phyloP scores from a whole-genome alignment of 169 alveolate genomes.

The Eimeria maxima region DNA sequence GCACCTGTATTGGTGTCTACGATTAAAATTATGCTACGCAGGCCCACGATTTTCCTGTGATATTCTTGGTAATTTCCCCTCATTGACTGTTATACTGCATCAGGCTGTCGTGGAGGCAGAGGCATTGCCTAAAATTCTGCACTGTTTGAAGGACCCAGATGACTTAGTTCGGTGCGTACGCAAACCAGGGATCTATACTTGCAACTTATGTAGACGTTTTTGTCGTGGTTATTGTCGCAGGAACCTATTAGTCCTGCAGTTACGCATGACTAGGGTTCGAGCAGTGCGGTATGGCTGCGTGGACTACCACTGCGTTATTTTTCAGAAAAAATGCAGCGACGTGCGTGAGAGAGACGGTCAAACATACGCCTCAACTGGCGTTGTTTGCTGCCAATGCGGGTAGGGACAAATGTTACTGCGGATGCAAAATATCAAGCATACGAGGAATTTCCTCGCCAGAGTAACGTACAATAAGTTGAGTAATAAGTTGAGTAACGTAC shows the following conservation, averaged over 20 bases:
- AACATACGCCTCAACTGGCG: slow-evolving; percentile 94
- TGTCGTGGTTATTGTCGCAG: too few species aligned
- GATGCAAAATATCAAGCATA: too few species aligned
- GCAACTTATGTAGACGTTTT: too few species aligned
- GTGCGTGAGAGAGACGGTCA: slow-evolving; percentile 96
- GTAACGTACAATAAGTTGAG: not conserved
- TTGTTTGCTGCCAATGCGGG: slow-evolving; percentile 93
- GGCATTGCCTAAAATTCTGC: slow-evolving; percentile 95
- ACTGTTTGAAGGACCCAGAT: slow-evolving; percentile 94
- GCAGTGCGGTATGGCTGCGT: not conserved
- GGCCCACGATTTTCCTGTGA: too few species aligned
- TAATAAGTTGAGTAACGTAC: too few species aligned
- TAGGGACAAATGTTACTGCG: not conserved
- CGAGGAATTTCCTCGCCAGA: not conserved
- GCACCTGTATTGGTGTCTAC: not conserved
- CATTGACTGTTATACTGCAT: not conserved
- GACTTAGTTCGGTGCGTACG: slow-evolving; percentile 82
- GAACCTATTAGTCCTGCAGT: not conserved
- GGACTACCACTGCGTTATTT: not conserved
- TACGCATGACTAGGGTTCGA: too few species aligned
- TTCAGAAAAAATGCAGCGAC: slow-evolving; percentile 96
- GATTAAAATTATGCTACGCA: not conserved
- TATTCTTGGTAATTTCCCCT: not conserved
- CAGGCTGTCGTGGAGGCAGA: slow-evolving; percentile 94
- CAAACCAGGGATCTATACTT: not conserved